Evolutionary conservation across 2,329 filamentous ascomycete species (phyloP).

Genomic region (Monilinia polystroma): DNA sequence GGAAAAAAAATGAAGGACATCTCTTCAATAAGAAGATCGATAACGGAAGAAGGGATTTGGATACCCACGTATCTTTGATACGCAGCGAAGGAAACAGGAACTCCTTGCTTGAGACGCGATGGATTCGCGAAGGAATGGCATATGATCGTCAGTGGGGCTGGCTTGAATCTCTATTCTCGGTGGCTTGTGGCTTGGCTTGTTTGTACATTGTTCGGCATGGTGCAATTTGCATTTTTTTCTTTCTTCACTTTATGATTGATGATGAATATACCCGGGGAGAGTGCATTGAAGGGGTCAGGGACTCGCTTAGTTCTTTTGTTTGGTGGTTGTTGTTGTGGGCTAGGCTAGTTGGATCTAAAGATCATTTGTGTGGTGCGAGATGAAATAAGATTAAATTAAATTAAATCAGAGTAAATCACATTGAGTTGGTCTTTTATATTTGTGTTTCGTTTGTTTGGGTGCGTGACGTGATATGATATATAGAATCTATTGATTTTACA

Average conservation of each 20-base stretch:
- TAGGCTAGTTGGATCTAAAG: neutral
- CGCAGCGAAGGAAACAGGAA: neutral
- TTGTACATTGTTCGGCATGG: neutral
- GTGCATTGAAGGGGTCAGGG: neutral
- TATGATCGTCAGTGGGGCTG: neutral
- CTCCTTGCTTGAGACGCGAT: neutral
- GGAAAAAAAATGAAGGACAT: neutral
- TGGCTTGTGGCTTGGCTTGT: neutral
- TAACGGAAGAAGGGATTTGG: neutral
- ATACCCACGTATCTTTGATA: neutral
- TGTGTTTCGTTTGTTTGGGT: neutral
- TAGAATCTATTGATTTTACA: no score
- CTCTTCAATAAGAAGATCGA: slow-evolving; percentile 12
- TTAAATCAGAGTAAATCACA: neutral
- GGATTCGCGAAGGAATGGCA: neutral
- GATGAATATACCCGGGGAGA: slow-evolving; percentile 13
- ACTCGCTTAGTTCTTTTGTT: neutral
- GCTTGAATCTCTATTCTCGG: neutral
- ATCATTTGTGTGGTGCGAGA: neutral
- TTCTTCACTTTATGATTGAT: slow-evolving; percentile 2
- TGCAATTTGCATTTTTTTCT: neutral
- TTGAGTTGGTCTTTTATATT: neutral
- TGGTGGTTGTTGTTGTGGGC: neutral
- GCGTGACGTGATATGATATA: no score
- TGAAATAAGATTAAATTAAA: neutral